Base-by-base conservation (phyloP, 148 eudicot species). In the Rhododendron henanense region DNA sequence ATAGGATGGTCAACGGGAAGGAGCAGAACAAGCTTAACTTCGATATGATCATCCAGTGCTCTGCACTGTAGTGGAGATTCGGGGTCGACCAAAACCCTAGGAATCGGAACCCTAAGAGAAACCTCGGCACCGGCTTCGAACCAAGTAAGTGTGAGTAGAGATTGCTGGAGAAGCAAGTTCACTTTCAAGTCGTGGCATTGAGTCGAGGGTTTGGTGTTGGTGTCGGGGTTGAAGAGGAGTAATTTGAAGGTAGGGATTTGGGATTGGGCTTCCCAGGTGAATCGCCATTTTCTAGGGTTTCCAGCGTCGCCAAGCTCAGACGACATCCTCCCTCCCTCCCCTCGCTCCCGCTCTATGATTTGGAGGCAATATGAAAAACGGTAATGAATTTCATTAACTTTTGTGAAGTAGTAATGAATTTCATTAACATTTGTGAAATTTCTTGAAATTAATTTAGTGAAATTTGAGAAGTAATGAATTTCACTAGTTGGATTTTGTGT, bases 201-300 rank as follows among this genome's bases (percentile, higher is more conserved):
- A 73, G 78, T 45, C 0, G 86, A 84, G 28, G 97, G 95, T 50
- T 90, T 95, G 83, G 74, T 77, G 37, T 90, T 94, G 83, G 79
- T 80, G 44, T 86, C 10, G 3, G 89, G 84, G 14, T 89, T 87
- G 90, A 97, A 95, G 84, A 97, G 90, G 88, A 91, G 91, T 28
- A 97, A 88, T 76, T 94, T 93, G 87, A 97, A 93, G 28, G 88
- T 84, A 57, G 98, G 90, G 65, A 93, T 75, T 87, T 94, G 98
- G 50, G 99, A 95, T 90, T 97, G 98, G 6, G 99, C 91, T 91
- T 95, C 99, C 93, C 93, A 97, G 28, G 96, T 93, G 94, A 87
- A 97, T 5, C 92, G 90, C 99, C 99, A 97, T 86, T 89, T 91
- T 85, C 91, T 93, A 91, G 95, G 96, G 98, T 89, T 93, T 92